Conservation (phyloP, 106 monocot genomes). For the Vanilla planifolia region DNA sequence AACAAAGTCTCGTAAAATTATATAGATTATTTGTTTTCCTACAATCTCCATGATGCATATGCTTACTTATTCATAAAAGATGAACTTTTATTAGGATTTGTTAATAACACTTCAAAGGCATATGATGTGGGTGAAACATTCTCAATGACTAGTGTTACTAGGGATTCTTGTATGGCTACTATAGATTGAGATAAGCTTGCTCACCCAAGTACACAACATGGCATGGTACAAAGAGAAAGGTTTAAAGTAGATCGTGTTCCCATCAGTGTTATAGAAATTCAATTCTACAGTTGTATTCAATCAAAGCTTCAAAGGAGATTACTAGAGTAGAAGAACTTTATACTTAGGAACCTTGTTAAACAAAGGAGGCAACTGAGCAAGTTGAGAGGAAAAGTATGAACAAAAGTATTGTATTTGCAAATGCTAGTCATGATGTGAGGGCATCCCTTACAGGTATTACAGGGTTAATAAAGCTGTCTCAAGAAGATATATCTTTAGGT, state of each 20-base stretch:
- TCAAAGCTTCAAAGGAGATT: slow-evolving; percentile 18
- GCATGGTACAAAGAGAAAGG: background rate
- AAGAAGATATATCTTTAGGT: slow-evolving; percentile 3
- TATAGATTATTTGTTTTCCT: background rate
- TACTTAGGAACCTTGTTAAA: slow-evolving; percentile 42
- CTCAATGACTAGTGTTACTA: background rate
- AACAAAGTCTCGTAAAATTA: no score
- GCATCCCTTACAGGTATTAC: slow-evolving; percentile 56
- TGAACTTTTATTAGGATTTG: slow-evolving; percentile 1
- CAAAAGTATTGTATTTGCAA: slow-evolving; percentile 81
- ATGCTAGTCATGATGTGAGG: slow-evolving; percentile 76
- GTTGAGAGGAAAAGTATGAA: slow-evolving; percentile 94
- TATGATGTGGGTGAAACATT: background rate
- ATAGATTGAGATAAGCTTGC: no score
- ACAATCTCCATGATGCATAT: slow-evolving; percentile 4
- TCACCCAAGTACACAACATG: background rate
- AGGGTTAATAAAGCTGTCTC: slow-evolving; percentile 52
- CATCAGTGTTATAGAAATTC: slow-evolving; percentile 11
- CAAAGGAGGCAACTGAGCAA: slow-evolving; percentile 76
- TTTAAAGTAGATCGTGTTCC: background rate
- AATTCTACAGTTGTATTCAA: slow-evolving; percentile 11
- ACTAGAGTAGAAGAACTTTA: slow-evolving; percentile 12
- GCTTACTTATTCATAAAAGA: slow-evolving; percentile 6
- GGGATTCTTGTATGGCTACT: slow-evolving; percentile 9
- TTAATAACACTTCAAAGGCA: background rate